phyloP scores from a whole-genome alignment of 768 basidiomycete species.

The Trametes maxima region DNA sequence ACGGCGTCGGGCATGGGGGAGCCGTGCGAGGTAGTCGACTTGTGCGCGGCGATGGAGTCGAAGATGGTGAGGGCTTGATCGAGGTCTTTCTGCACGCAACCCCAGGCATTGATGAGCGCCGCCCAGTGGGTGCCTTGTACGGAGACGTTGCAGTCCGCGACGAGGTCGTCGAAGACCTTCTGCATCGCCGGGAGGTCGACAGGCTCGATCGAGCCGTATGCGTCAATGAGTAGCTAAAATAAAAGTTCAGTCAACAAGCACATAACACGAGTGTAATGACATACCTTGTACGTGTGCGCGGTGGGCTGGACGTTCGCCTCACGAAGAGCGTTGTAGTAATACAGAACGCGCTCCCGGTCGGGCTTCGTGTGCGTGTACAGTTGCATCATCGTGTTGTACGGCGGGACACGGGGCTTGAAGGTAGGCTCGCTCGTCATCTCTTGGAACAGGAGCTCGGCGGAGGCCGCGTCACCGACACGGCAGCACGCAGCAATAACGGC shows the following conservation, averaged over 20 bases:
- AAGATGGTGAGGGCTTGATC: slow-evolving; percentile 77
- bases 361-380: slow-evolving; percentile 91
- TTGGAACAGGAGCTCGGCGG: slow-evolving; percentile 79
- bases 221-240: slow-evolving; percentile 79
- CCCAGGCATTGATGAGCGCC: slow-evolving; percentile 86
- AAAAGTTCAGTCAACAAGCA: slow-evolving; percentile 17
- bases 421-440: slow-evolving; percentile 78
- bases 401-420: slow-evolving; percentile 89
- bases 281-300: slow-evolving; percentile 92
- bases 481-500: slow-evolving; percentile 94
- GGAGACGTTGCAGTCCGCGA: slow-evolving; percentile 45
- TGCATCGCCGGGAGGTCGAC: slow-evolving; percentile 76
- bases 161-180: slow-evolving; percentile 61
- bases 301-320: slow-evolving; percentile 69
- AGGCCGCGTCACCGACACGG: slow-evolving; percentile 82
- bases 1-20: slow-evolving; percentile 72
- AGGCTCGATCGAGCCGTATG: slow-evolving; percentile 85
- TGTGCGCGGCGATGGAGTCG: slow-evolving; percentile 65
- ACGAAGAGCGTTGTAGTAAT: slow-evolving; percentile 71
- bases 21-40: slow-evolving; percentile 39
- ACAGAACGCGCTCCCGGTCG: slow-evolving; percentile 72
- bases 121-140: slow-evolving; percentile 75
- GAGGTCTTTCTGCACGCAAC: slow-evolving; percentile 77
- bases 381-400: slow-evolving; percentile 99
- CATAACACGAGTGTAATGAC: slow-evolving; percentile 18